Evolutionary conservation across 2,329 filamentous ascomycete species (phyloP), one percentile per base, ranked within the genome.

Genomic region (Paecilomyces fulvus): DNA sequence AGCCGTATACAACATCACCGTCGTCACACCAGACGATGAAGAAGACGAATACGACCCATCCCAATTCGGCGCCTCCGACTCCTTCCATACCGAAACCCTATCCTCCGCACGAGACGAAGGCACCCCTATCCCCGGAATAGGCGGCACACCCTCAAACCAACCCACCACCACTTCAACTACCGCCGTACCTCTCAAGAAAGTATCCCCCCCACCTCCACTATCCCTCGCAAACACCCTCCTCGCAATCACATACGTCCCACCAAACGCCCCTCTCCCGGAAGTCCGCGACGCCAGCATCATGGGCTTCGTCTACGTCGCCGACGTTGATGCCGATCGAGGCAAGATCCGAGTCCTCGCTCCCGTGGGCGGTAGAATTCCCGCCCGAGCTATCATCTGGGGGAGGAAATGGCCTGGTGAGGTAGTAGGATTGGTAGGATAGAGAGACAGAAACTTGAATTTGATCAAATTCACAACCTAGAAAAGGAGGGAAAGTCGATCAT

Each of bases 241-340:
- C 8, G 90, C 92, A 0, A 86, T 99, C 54, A 90, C 95, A 72
- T 85, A 91, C 67, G 90, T 88, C 50, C 80, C 83, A 1, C 73
- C 83, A 0, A 85, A 82, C 51, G 90, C 94, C 59, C 76, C 82
- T 0, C 81, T 87, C 6, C 85, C 89, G 51, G 81, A 83, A 1
- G 85, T 97, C 49, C 83, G 90, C 11, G 87, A 92, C 63, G 85
- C 91, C 7, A 88, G 87, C 56, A 86, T 97, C 30, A 88, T 95
- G 81, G 94, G 94, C 0, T 99, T 95, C 67, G 82, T 96, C 30
- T 96, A 96, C 67, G 88, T 97, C 14, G 87, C 90, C 0, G 90
- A 96, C 59, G 90, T 97, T 3, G 92, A 99, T 67, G 88, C 90
- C 67, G 86, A 88, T 64, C 88, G 88, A 71, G 85, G 85, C 62